Conservation (phyloP, 257 asterid species). For the Datura wrightii region DNA sequence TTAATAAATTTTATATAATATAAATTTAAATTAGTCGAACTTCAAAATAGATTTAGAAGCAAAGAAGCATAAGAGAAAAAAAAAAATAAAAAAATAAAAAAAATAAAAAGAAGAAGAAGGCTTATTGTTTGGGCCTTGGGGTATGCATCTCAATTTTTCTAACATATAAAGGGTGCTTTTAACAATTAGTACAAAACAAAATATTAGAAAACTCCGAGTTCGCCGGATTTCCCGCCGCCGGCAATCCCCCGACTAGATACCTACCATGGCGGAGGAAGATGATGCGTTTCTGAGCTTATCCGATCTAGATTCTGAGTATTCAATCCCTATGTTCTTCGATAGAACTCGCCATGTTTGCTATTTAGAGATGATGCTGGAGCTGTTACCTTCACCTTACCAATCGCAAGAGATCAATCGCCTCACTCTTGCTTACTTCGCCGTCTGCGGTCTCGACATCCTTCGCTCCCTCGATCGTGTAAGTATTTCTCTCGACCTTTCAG, state of each 20-base stretch:
- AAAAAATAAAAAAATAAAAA: too few relatives aligned
- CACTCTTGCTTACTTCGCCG: conserved; percentile 81
- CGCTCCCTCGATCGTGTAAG: conserved; percentile 73
- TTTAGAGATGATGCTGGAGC: conserved; percentile 74
- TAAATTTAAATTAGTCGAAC: too few relatives aligned
- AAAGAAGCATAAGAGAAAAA: too few relatives aligned
- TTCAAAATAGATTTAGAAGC: too few relatives aligned
- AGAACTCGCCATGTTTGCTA: conserved; percentile 72
- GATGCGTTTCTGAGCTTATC: conserved; percentile 23
- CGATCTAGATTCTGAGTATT: conserved; percentile 26
- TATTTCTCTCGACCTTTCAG: conserved; percentile 26
- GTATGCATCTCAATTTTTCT: too few relatives aligned
- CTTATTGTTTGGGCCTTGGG: too few relatives aligned
- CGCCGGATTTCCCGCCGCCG: conserved; percentile 7
- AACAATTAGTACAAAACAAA: not conserved
- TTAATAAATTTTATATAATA: too few relatives aligned
- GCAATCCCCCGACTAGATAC: not conserved
- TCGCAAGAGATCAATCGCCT: conserved; percentile 87
- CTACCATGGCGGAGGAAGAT: conserved; percentile 41
- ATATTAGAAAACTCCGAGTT: not conserved
- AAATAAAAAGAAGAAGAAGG: too few relatives aligned
- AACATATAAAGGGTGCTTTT: too few relatives aligned
- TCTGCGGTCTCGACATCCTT: conserved; percentile 79
- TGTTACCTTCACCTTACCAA: conserved; percentile 74
- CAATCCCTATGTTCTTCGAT: conserved; percentile 52